Evolutionary conservation across 2,329 filamentous ascomycete genomes (phyloP).

Genomic region (Whalleya microplaca): DNA sequence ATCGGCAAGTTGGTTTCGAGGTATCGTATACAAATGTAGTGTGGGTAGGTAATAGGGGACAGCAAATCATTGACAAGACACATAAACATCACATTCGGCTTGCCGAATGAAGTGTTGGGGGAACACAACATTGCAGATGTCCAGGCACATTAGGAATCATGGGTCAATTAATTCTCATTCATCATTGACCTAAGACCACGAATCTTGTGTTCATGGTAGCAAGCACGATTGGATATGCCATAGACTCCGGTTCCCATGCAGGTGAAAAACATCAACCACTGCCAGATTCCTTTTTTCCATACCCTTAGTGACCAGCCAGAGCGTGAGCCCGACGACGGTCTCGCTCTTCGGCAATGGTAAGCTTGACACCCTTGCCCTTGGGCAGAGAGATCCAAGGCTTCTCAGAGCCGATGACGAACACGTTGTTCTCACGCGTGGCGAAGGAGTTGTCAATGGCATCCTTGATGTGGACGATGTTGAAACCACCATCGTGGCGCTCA

Average conservation of each 20-base stretch:
- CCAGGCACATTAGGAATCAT: slow-evolving; percentile 14
- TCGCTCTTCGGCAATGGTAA: slow-evolving; percentile 98
- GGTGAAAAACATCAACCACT: slow-evolving; percentile 38
- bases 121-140: neutral
- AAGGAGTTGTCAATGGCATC: slow-evolving; percentile 99
- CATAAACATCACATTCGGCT: neutral
- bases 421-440: slow-evolving; percentile 98
- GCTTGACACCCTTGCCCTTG: slow-evolving; percentile 99
- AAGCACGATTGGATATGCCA: slow-evolving; percentile 40
- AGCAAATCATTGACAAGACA: neutral
- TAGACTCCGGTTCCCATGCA: slow-evolving; percentile 42
- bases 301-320: slow-evolving; percentile 53
- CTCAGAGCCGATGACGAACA: slow-evolving; percentile 97
- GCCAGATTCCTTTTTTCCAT: slow-evolving; percentile 34
- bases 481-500: slow-evolving; percentile 99
- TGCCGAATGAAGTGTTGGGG: neutral
- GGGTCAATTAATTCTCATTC: slow-evolving; percentile 42
- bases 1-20: neutral
- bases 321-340: slow-evolving; percentile 84
- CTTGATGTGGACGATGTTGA: slow-evolving; percentile 99
- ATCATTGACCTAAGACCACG: slow-evolving; percentile 37
- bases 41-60: neutral
- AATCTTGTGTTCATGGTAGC: slow-evolving; percentile 32
- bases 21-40: neutral
- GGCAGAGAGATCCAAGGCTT: slow-evolving; percentile 99